phyloP scores from a whole-genome alignment of 331 rosid species.

The Phaseolus coccineus region DNA sequence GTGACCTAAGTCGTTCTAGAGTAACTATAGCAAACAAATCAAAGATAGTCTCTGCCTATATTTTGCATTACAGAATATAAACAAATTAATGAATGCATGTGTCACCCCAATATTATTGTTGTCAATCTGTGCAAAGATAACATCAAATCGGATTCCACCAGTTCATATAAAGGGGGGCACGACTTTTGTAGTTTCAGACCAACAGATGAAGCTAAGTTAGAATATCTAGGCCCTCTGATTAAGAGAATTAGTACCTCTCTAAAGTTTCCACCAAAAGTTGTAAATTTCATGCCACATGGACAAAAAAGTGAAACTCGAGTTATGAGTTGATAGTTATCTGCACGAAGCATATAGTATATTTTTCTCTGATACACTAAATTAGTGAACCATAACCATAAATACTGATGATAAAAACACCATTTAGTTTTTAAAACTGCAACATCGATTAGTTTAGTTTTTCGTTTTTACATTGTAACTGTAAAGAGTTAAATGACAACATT shows the following conservation, averaged over 20 bases:
- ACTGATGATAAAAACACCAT: neutral
- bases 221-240: slow-evolving; percentile 9
- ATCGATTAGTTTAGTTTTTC: too few species aligned
- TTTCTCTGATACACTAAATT: neutral
- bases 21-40: neutral
- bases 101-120: slow-evolving; percentile 15
- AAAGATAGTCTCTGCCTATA: slow-evolving; percentile 25
- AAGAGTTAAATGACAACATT: too few species aligned
- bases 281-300: slow-evolving; percentile 31
- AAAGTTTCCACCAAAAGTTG: slow-evolving; percentile 32
- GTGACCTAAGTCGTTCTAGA: neutral
- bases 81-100: slow-evolving; percentile 19
- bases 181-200: slow-evolving; percentile 32
- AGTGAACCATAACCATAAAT: neutral
- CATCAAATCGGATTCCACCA: slow-evolving; percentile 43
- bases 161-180: slow-evolving; percentile 18
- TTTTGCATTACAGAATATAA: slow-evolving; percentile 26
- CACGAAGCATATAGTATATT: neutral
- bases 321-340: slow-evolving; percentile 13
- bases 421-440: neutral
- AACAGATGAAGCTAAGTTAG: slow-evolving; percentile 20
- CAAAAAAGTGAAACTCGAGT: slow-evolving; percentile 27
- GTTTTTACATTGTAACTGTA: too few species aligned
- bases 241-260: slow-evolving; percentile 20
- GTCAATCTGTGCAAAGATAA: slow-evolving; percentile 33